Evolutionary conservation across 352 stramenopile species (phyloP).

Genomic region (Poterioochromonas sp.): DNA sequence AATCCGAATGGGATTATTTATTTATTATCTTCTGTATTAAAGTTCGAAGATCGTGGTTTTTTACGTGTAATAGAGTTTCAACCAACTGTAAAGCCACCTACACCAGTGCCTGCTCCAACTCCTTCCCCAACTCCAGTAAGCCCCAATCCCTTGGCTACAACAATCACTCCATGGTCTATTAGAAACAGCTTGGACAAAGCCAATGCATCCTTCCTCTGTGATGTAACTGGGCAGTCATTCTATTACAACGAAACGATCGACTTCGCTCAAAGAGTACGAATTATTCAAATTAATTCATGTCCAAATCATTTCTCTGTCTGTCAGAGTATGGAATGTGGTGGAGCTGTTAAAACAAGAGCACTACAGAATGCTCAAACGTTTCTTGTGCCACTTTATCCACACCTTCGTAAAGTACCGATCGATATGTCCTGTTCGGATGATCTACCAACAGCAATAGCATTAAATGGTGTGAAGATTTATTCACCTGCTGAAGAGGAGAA

Average conservation of each 20-base stretch:
- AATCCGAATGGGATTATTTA: background rate
- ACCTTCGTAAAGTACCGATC: background rate
- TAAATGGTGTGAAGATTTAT: slow-evolving; percentile 16
- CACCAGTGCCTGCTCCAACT: background rate
- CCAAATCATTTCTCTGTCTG: slow-evolving; percentile 19
- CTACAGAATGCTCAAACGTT: background rate
- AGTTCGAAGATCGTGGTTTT: slow-evolving; percentile 11
- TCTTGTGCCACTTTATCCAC: background rate
- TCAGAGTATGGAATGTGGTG: background rate
- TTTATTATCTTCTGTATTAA: background rate
- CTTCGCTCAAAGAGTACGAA: background rate
- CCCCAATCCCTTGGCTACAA: background rate
- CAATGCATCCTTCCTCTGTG: background rate
- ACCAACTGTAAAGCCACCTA: background rate
- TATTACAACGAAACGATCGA: background rate
- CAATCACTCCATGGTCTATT: slow-evolving; percentile 3
- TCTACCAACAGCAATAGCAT: background rate
- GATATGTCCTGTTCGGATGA: slow-evolving; percentile 1
- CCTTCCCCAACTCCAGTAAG: background rate
- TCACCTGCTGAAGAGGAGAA: background rate
- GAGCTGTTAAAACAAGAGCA: background rate
- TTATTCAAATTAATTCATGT: slow-evolving; percentile 5
- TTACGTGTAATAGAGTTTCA: background rate
- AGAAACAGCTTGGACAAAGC: background rate
- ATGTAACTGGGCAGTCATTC: background rate